phyloP scores from a whole-genome alignment of 352 stramenopile genomes.

The Plasmopara halstedii region DNA sequence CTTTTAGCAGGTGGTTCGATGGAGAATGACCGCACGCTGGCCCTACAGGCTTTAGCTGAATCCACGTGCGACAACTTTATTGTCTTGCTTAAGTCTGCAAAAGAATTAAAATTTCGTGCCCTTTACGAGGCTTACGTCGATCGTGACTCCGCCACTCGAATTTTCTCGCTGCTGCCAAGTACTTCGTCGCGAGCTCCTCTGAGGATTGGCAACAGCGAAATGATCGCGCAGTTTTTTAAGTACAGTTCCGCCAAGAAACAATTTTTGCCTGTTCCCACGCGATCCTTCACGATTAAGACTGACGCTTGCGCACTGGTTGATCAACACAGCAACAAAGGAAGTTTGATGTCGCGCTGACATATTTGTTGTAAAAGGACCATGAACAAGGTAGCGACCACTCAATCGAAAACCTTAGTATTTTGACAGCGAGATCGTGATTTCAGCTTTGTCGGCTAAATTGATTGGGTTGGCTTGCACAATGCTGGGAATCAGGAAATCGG shows the following conservation, averaged over 20 bases:
- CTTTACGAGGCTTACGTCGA: constrained; percentile 63
- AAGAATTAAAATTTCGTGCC: constrained; percentile 65
- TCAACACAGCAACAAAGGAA: constrained; percentile 48
- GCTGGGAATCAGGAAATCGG: no score
- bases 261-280: constrained; percentile 52
- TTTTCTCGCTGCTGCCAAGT: constrained; percentile 33
- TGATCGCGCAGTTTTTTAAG: constrained; percentile 71
- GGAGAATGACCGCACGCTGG: constrained; percentile 42
- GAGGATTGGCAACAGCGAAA: constrained; percentile 12
- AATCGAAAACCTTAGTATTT: no score
- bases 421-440: no score
- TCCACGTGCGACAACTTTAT: constrained; percentile 64
- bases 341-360: constrained; percentile 5
- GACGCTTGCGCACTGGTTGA: constrained; percentile 60
- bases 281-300: constrained; percentile 66
- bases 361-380: constrained; percentile 6
- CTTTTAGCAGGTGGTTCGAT: constrained; percentile 55
- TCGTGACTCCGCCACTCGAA: constrained; percentile 24
- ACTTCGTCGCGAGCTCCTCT: constrained; percentile 22
- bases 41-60: constrained; percentile 31
- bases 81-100: constrained; percentile 64
- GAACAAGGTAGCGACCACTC: neutral
- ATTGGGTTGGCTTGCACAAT: no score
- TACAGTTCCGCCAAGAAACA: constrained; percentile 83
- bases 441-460: no score